These are phyloP conservation scores for Nepenthes mirabilis DNA, from an alignment of 148 eudicot species.

Conservation along the genomic window DNA sequence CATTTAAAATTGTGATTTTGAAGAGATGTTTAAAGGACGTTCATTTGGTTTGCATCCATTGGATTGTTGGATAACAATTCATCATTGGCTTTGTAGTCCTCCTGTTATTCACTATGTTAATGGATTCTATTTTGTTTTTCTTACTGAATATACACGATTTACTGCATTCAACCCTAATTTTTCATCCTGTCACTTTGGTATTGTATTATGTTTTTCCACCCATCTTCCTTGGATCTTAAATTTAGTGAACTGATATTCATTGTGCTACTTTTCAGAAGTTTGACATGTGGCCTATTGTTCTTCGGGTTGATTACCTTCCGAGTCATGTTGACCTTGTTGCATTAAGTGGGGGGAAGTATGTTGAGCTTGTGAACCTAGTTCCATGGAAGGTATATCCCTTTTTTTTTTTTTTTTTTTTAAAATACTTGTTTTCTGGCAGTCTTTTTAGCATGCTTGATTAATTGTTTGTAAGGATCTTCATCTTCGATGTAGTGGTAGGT, in stretches of 20 bases:
- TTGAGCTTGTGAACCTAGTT: slow-evolving; percentile 84
- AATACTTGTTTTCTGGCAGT: not conserved
- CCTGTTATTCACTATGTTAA: too few species aligned
- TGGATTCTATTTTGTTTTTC: too few species aligned
- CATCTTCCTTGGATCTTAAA: not conserved
- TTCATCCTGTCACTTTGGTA: too few species aligned
- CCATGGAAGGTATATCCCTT: slow-evolving; percentile 75
- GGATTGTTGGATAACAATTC: too few species aligned
- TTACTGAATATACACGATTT: too few species aligned
- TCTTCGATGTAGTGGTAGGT: too few species aligned
- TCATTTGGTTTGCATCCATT: too few species aligned
- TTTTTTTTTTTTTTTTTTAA: not conserved
- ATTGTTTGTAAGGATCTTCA: not conserved
- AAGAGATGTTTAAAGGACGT: too few species aligned
- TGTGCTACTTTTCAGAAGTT: slow-evolving; percentile 55
- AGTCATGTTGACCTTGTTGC: slow-evolving; percentile 83
- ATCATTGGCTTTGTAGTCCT: too few species aligned
- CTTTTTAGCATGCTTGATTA: not conserved
- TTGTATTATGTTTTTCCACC: too few species aligned
- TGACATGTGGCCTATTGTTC: slow-evolving; percentile 53
- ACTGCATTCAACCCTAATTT: too few species aligned
- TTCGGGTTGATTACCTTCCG: slow-evolving; percentile 84
- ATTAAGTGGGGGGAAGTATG: slow-evolving; percentile 80
- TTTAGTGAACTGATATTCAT: not conserved
- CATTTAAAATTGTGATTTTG: too few species aligned